These are phyloP conservation scores for Drechslerella stenobrocha DNA, from an alignment of 2,329 filamentous ascomycete species.

Conservation along the genomic window DNA sequence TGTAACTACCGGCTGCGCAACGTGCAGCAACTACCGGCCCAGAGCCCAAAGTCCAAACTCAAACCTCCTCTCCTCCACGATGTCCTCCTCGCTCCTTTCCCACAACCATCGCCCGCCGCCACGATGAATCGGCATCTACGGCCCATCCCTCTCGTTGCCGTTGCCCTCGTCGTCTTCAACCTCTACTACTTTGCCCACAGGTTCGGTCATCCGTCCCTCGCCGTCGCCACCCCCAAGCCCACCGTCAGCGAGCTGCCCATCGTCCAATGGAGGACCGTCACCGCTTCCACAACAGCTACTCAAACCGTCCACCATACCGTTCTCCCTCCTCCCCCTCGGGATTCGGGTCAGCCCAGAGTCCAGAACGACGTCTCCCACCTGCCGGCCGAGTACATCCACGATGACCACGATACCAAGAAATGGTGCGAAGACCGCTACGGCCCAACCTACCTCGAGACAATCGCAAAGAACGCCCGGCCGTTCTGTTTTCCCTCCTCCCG, in stretches of 20 bases:
- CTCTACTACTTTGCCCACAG: conserved; percentile 24
- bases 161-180: conserved; percentile 17
- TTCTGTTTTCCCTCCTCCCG: conserved; percentile 50
- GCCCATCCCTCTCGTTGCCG: conserved; percentile 8
- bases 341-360: neutral
- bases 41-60: too few species aligned
- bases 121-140: too few species aligned
- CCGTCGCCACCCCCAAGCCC: neutral
- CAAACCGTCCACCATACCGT: conserved; percentile 1
- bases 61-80: too few species aligned
- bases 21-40: too few species aligned
- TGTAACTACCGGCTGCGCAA: too few species aligned
- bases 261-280: neutral
- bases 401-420: conserved; percentile 20
- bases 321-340: neutral
- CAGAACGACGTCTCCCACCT: neutral
- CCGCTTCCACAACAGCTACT: neutral
- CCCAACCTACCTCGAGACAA: conserved; percentile 51
- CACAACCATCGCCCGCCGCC: too few species aligned
- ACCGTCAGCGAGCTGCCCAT: neutral
- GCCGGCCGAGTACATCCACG: conserved; percentile 16
- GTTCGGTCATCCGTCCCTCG: conserved; percentile 9
- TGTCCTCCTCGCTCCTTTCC: too few species aligned
- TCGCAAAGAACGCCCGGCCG: conserved; percentile 50
- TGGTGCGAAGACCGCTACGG: conserved; percentile 46